phyloP scores from a whole-genome alignment of 2,329 filamentous ascomycete genomes.

The Basipetospora sp. region DNA sequence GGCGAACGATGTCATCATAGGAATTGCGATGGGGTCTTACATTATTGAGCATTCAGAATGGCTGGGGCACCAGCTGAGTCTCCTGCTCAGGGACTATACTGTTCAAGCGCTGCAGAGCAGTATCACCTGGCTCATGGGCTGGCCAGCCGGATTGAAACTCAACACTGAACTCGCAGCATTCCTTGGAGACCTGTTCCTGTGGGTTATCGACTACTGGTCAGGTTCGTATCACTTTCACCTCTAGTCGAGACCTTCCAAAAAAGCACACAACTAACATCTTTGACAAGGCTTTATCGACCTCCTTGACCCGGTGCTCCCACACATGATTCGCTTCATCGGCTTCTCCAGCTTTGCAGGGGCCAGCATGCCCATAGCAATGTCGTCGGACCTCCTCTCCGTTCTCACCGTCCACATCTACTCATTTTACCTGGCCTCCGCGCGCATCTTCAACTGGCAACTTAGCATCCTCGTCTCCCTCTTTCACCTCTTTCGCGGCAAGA shows the following conservation, averaged over 20 bases:
- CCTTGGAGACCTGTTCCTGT: conserved; percentile 84
- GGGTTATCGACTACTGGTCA: conserved; percentile 98
- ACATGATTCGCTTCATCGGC: conserved; percentile 81
- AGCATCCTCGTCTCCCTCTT: conserved; percentile 96
- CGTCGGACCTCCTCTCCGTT: conserved; percentile 82
- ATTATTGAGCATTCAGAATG: conserved; percentile 87
- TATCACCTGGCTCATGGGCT: conserved; percentile 91
- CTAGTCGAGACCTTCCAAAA: not conserved
- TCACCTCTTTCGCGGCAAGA: conserved; percentile 94
- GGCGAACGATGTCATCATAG: conserved; percentile 96
- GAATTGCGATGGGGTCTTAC: conserved; percentile 88
- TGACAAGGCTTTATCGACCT: conserved; percentile 56
- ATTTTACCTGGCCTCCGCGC: conserved; percentile 90
- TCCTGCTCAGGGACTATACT: conserved; percentile 64
- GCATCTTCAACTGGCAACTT: conserved; percentile 97
- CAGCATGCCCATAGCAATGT: conserved; percentile 89
- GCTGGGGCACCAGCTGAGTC: conserved; percentile 67
- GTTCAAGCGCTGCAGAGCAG: conserved; percentile 76
- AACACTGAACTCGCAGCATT: conserved; percentile 91
- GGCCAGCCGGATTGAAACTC: conserved; percentile 85
- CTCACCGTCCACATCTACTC: conserved; percentile 94
- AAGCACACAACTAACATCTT: not conserved
- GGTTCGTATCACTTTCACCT: conserved; percentile 33
- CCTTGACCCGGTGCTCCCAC: conserved; percentile 66
- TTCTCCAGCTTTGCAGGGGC: conserved; percentile 91